phyloP scores from a whole-genome alignment of 164 flowering plant species.

The Macadamia integrifolia region DNA sequence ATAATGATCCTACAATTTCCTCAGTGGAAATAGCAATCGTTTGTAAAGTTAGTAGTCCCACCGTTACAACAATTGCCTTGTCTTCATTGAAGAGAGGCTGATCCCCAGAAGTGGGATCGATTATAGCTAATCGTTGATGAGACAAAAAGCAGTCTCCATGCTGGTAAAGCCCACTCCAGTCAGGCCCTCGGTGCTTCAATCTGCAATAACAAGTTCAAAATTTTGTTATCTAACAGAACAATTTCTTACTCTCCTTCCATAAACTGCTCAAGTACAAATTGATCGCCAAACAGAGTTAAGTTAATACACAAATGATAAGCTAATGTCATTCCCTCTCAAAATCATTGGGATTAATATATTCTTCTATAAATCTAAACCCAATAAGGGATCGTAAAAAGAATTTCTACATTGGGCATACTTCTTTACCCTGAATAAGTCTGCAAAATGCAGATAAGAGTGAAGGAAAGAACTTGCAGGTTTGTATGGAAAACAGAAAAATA shows the following conservation, averaged over 20 bases:
- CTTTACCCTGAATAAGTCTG: too few species aligned
- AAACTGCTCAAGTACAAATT: too few species aligned
- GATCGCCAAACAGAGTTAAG: too few species aligned
- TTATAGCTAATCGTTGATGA: constrained; percentile 85
- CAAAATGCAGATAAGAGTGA: too few species aligned
- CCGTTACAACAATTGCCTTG: constrained; percentile 76
- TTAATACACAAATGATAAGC: too few species aligned
- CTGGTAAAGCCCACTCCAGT: constrained; percentile 95
- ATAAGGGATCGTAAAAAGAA: too few species aligned
- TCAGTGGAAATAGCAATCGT: not conserved
- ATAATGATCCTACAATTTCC: not conserved
- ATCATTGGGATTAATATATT: too few species aligned
- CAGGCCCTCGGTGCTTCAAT: constrained; percentile 98
- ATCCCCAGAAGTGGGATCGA: constrained; percentile 97
- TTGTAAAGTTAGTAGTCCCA: constrained; percentile 11
- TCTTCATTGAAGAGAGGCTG: constrained; percentile 93
- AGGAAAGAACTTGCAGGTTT: too few species aligned
- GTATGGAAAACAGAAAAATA: not conserved
- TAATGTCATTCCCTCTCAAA: too few species aligned
- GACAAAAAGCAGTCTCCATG: constrained; percentile 68
- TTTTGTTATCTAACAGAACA: not conserved
- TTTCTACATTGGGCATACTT: too few species aligned
- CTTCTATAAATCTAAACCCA: too few species aligned
- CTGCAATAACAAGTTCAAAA: constrained; percentile 25
- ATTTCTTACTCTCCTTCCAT: too few species aligned